These are phyloP conservation scores for Ophiocordyceps camponoti-floridani DNA, from an alignment of 2,329 filamentous ascomycete species.

Conservation along the genomic window DNA sequence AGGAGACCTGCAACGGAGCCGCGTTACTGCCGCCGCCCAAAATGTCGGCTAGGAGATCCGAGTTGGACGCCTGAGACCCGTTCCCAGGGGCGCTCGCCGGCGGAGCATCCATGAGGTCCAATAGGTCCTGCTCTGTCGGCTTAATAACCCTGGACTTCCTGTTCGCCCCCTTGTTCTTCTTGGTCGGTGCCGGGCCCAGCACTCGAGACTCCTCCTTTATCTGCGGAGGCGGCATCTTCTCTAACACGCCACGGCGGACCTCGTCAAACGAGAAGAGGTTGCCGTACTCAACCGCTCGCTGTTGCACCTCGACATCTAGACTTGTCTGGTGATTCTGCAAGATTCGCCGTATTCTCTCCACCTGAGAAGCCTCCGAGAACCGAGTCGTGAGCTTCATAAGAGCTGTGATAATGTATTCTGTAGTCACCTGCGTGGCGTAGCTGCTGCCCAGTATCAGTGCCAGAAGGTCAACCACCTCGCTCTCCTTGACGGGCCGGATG, in stretches of 20 bases:
- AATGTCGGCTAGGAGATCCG: slow-evolving; percentile 82
- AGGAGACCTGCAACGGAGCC: slow-evolving; percentile 18
- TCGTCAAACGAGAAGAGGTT: slow-evolving; percentile 87
- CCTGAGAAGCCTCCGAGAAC: slow-evolving; percentile 64
- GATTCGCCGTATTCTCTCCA: slow-evolving; percentile 68
- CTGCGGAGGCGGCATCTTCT: slow-evolving; percentile 95
- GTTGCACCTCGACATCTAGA: slow-evolving; percentile 87
- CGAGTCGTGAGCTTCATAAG: slow-evolving; percentile 89
- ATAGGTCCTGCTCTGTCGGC: slow-evolving; percentile 75
- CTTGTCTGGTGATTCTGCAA: slow-evolving; percentile 67
- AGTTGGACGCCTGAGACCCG: slow-evolving; percentile 46
- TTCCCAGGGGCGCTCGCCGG: slow-evolving; percentile 28
- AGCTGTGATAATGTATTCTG: slow-evolving; percentile 90
- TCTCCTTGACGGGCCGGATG: slow-evolving; percentile 63
- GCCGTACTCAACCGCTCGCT: slow-evolving; percentile 84
- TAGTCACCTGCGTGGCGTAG: slow-evolving; percentile 78
- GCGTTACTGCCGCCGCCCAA: slow-evolving; percentile 46
- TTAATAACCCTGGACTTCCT: slow-evolving; percentile 63
- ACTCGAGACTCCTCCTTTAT: slow-evolving; percentile 92
- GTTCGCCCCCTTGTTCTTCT: slow-evolving; percentile 50
- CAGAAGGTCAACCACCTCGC: slow-evolving; percentile 86
- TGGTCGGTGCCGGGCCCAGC: slow-evolving; percentile 55
- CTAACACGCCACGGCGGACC: slow-evolving; percentile 74
- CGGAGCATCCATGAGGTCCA: slow-evolving; percentile 80
- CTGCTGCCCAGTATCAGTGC: slow-evolving; percentile 82